A percentile compares a stretch with the other conserved stretches of the same genome.
These are phyloP conservation scores for Panus rudis DNA, from an alignment of 768 basidiomycete genomes.

Conservation along the genomic window DNA sequence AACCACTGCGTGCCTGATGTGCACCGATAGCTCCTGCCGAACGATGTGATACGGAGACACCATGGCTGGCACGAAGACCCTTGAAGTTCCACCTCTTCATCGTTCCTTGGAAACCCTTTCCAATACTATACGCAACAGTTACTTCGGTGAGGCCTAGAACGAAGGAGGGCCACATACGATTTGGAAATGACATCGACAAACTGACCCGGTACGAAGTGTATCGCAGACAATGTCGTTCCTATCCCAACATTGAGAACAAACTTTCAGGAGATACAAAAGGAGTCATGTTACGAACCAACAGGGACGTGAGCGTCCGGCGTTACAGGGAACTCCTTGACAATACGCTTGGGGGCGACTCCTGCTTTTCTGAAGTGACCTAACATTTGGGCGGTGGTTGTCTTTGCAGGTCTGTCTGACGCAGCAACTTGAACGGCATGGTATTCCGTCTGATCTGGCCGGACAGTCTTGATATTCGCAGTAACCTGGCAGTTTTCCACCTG, in stretches of 20 bases:
- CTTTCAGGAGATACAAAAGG: not conserved
- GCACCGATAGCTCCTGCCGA: slow-evolving; percentile 90
- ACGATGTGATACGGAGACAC: slow-evolving; percentile 93
- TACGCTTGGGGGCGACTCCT: slow-evolving; percentile 71
- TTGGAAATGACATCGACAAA: slow-evolving; percentile 87
- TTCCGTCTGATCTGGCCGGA: slow-evolving; percentile 57
- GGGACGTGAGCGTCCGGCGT: slow-evolving; percentile 86
- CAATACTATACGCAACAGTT: slow-evolving; percentile 50
- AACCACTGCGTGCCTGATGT: slow-evolving; percentile 64
- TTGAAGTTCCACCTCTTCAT: slow-evolving; percentile 97
- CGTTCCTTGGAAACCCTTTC: slow-evolving; percentile 93
- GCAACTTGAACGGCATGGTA: slow-evolving; percentile 95
- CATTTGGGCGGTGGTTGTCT: slow-evolving; percentile 73
- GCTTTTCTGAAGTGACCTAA: slow-evolving; percentile 86
- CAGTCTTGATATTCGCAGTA: slow-evolving; percentile 65
- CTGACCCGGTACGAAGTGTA: slow-evolving; percentile 97
- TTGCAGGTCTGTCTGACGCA: slow-evolving; percentile 65
- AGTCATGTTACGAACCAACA: slow-evolving; percentile 52
- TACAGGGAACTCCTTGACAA: slow-evolving; percentile 84
- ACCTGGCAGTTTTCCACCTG: slow-evolving; percentile 89
- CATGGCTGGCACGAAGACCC: slow-evolving; percentile 89
- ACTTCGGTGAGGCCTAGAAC: not conserved
- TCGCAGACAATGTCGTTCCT: slow-evolving; percentile 87
- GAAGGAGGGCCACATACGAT: slow-evolving; percentile 51
- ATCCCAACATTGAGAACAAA: not conserved